Conservation (phyloP, 2,329 filamentous ascomycete genomes). For the Parastagonospora avenae region DNA sequence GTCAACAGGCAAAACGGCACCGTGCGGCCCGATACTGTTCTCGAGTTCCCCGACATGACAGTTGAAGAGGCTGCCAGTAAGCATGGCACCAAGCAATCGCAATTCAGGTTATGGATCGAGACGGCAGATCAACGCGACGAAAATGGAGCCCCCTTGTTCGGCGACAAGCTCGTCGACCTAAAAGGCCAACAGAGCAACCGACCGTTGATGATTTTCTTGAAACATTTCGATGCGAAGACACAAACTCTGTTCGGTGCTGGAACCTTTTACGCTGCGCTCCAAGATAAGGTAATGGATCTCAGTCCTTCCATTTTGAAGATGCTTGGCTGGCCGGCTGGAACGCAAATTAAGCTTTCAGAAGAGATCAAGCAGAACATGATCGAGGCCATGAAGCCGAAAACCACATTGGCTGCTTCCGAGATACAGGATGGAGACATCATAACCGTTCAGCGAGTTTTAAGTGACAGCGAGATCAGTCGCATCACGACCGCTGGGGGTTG, state of each 20-base stretch:
- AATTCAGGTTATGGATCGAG: constrained; percentile 86
- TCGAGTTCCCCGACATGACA: constrained; percentile 75
- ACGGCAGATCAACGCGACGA: constrained; percentile 68
- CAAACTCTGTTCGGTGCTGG: constrained; percentile 79
- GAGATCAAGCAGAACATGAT: constrained; percentile 99
- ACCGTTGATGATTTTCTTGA: constrained; percentile 84
- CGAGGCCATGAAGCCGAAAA: constrained; percentile 88
- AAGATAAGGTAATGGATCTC: constrained; percentile 86
- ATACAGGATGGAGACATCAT: constrained; percentile 97
- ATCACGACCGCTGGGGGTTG: constrained; percentile 52
- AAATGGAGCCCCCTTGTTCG: constrained; percentile 75
- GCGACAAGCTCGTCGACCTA: constrained; percentile 63
- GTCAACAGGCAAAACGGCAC: constrained; percentile 99
- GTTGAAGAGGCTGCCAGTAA: constrained; percentile 68
- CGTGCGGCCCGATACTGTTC: constrained; percentile 83
- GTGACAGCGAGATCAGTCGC: constrained; percentile 52
- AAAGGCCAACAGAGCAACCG: constrained; percentile 58
- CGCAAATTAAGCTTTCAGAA: constrained; percentile 79
- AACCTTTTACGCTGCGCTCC: constrained; percentile 84
- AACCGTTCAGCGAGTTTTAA: constrained; percentile 78
- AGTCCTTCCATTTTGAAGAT: constrained; percentile 75
- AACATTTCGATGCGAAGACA: constrained; percentile 80
- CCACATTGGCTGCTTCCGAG: constrained; percentile 86
- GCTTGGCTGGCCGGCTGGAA: constrained; percentile 85
- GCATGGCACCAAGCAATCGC: constrained; percentile 69